Evolutionary conservation across 805 yeast species (phyloP), one percentile per base, ranked within the genome.

Genomic region (Wickerhamiella shivajii): DNA sequence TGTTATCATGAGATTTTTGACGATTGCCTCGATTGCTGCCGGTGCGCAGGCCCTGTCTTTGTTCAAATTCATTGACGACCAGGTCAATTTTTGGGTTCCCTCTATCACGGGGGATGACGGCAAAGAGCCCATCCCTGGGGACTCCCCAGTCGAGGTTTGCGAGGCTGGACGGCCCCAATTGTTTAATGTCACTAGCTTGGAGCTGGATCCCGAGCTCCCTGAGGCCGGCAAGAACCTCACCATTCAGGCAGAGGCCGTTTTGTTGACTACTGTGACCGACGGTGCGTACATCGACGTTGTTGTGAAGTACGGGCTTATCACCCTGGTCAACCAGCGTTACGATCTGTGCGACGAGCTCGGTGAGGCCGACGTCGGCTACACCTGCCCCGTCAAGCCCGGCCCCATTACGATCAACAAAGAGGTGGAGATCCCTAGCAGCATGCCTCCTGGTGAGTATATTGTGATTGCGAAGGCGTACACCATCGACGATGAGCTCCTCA

Each of bases 251-350:
- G 53, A 61, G 4, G 98, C 95, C 3, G 52, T 52, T 23, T 57
- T 87, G 33, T 39, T 60, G 15, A 52, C 64, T 32, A 62, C 61
- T 6, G 60, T 90, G 23, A 69, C 55, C 18, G 87, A 81, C 13
- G 98, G 98, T 21, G 80, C 97, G 0, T 90, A 85, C 49, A 92
- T 90, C 32, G 95, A 85, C 44, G 87, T 90, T 18, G 92, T 83
- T 44, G 97, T 90, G 14, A 69, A 79, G 44, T 77, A 84, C 49
- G 98, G 97, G 5, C 85, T 78, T 59, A 85, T 90, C 57, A 78
- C 78, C 46, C 66, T 90, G 38, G 59, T 90, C 34, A 77, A 81
- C 46, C 87, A 84, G 53, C 80, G 92, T n/a, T 79, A 76, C 53
- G 97, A 90, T 55, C 63, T 90, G 41, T 90, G 98, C 57, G 94